Conservation (phyloP, 2,329 filamentous ascomycete species). For the Exutisphaerella laricina region DNA sequence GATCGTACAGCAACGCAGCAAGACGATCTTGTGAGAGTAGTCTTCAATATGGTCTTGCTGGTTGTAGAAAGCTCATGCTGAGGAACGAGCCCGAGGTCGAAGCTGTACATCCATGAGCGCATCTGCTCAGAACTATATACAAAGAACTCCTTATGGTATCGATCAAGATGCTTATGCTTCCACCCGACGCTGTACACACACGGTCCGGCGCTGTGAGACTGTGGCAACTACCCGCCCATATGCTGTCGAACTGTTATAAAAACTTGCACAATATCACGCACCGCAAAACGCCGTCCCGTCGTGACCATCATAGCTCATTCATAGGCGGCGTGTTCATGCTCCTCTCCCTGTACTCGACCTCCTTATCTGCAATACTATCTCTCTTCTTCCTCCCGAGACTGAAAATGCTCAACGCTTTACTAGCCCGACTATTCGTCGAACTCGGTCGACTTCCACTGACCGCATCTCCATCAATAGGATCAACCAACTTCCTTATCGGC, state of each 20-base stretch:
- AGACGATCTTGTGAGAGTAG: too few relatives aligned
- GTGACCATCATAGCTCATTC: background rate
- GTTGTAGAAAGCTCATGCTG: too few relatives aligned
- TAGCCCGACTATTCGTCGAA: slow-evolving; percentile 28
- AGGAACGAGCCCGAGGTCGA: too few relatives aligned
- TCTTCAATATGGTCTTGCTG: too few relatives aligned
- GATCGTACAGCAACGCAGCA: too few relatives aligned
- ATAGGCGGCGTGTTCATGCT: slow-evolving; percentile 10
- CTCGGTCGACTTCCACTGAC: slow-evolving; percentile 15
- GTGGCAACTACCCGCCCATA: background rate
- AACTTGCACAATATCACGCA: background rate
- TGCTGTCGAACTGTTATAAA: background rate
- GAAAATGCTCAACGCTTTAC: slow-evolving; percentile 30
- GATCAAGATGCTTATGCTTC: background rate
- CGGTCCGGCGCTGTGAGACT: background rate
- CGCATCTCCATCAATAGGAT: slow-evolving; percentile 28
- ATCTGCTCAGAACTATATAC: background rate
- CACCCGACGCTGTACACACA: background rate
- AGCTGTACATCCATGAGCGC: too few relatives aligned
- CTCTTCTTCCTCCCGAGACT: slow-evolving; percentile 24
- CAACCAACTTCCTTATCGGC: slow-evolving; percentile 45
- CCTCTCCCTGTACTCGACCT: slow-evolving; percentile 25
- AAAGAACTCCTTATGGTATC: background rate
- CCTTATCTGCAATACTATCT: slow-evolving; percentile 12
- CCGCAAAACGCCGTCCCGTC: background rate